Conservation (phyloP, 768 basidiomycete species). For the Leccinum imitatum region DNA sequence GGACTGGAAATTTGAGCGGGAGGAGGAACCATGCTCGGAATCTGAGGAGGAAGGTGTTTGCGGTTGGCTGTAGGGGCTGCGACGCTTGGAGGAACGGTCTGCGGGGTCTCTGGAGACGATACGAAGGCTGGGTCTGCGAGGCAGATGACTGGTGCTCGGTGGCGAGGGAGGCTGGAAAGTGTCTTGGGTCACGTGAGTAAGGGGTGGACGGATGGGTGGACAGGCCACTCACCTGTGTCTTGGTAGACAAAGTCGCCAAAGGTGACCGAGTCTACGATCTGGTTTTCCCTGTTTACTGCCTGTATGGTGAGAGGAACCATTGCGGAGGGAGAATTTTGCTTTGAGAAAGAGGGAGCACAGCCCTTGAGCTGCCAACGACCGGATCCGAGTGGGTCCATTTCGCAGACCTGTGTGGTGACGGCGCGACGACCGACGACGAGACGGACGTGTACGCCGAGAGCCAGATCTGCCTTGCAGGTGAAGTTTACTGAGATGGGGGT, state of each 20-base stretch:
- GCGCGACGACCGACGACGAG: constrained; percentile 72
- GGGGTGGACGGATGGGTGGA: neutral
- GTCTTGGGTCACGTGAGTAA: constrained; percentile 14
- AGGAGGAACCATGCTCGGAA: constrained; percentile 35
- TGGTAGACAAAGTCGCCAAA: constrained; percentile 75
- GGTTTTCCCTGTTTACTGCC: constrained; percentile 53
- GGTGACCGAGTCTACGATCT: constrained; percentile 58
- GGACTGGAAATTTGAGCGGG: constrained; percentile 13
- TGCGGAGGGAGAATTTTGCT: constrained; percentile 36
- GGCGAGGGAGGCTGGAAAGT: neutral
- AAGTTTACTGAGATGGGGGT: constrained; percentile 62
- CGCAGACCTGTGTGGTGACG: constrained; percentile 63
- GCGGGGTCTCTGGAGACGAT: constrained; percentile 24
- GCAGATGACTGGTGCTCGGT: neutral
- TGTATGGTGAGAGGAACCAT: constrained; percentile 61
- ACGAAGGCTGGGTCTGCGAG: constrained; percentile 28
- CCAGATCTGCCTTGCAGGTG: constrained; percentile 30
- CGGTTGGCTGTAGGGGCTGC: constrained; percentile 40
- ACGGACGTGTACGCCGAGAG: constrained; percentile 53
- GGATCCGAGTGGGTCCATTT: constrained; percentile 44
- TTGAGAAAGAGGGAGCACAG: constrained; percentile 53
- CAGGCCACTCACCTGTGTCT: constrained; percentile 39
- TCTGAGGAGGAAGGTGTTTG: constrained; percentile 43
- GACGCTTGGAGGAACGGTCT: constrained; percentile 36
- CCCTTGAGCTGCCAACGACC: constrained; percentile 68